A percentile compares a stretch with the other conserved stretches of the same genome.
These are phyloP conservation scores for Phyllosticta citrichinensis DNA, from an alignment of 2,329 filamentous ascomycete genomes.

Conservation along the genomic window DNA sequence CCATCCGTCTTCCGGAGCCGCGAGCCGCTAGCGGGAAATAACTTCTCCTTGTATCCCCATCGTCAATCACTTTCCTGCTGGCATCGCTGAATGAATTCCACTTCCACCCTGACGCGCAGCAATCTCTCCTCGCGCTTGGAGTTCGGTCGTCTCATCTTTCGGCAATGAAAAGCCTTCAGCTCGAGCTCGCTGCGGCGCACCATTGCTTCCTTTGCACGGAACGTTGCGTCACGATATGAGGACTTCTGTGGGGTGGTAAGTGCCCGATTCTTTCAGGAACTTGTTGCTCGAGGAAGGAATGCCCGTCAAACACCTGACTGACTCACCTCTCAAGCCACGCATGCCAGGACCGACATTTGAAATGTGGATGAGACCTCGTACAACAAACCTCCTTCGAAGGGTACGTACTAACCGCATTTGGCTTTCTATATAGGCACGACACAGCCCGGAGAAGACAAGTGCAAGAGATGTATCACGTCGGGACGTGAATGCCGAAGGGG, in stretches of 20 bases:
- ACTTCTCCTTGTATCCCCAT: neutral
- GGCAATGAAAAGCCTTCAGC: neutral
- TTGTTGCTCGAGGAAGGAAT: neutral
- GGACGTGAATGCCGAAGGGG: conserved; percentile 4
- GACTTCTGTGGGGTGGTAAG: too few relatives aligned
- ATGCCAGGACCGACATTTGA: conserved; percentile 2
- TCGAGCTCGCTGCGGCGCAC: neutral
- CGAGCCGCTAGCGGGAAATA: neutral
- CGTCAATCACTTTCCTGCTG: neutral
- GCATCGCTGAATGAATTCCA: neutral
- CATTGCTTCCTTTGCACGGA: too few relatives aligned
- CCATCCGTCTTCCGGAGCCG: neutral
- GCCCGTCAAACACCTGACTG: neutral
- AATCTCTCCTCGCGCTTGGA: neutral
- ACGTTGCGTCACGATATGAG: too few relatives aligned
- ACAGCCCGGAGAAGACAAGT: neutral
- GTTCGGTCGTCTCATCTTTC: neutral
- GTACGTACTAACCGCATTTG: too few relatives aligned
- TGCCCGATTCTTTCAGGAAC: too few relatives aligned
- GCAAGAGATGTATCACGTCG: conserved; percentile 1
- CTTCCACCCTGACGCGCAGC: neutral
- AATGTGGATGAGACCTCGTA: neutral
- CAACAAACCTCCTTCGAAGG: neutral
- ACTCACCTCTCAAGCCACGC: neutral
- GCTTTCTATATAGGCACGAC: neutral